Evolutionary conservation across 345 rosid species (phyloP), one percentile per base, ranked within the genome.

Genomic region (Salix brachista): DNA sequence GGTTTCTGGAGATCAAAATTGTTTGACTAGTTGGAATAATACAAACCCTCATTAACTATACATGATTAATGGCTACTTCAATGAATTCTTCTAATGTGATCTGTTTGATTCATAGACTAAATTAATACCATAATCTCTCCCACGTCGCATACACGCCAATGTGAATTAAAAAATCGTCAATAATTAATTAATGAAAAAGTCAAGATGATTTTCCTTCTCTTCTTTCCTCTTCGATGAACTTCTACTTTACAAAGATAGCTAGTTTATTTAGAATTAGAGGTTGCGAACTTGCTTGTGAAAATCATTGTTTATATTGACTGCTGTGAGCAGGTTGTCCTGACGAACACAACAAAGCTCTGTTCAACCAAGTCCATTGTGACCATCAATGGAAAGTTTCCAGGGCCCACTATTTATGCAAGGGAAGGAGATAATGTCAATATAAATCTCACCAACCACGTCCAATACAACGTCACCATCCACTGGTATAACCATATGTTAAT

Each of bases 391-490:
- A 83, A 84, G 77, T 88, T 89, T 74, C 97, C 96, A 0, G 97
- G 97, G 46, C 94, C 94, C 50, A 88, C 90, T 62, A 85, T 92
- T 62, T 82, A 87, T 48, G 94, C 94, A 21, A 89, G 92, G 66
- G 96, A 92, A 79, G 94, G 50, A 17, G 94, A 91, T 61, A 88
- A 80, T 76, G 88, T 91, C 73, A 73, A 90, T 18, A 84, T 89
- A 4, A 86, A 84, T 77, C 89, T 90, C 67, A 84, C 85, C 65
- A 91, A 91, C 84, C 84, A 85, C 75, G 90, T 89, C 56, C 83
- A 82, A 67, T 75, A 88, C 72, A 91, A 91, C 44, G 76, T 92
- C 69, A 87, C 96, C 64, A 85, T 91, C 67, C 97, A 92, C 78
- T 92, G 94, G 97, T 92, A 26, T 1, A 26, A 1, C n/a, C n/a